These are phyloP conservation scores for Coniochaeta hoffmannii DNA, from an alignment of 2,329 filamentous ascomycete genomes.

Conservation along the genomic window DNA sequence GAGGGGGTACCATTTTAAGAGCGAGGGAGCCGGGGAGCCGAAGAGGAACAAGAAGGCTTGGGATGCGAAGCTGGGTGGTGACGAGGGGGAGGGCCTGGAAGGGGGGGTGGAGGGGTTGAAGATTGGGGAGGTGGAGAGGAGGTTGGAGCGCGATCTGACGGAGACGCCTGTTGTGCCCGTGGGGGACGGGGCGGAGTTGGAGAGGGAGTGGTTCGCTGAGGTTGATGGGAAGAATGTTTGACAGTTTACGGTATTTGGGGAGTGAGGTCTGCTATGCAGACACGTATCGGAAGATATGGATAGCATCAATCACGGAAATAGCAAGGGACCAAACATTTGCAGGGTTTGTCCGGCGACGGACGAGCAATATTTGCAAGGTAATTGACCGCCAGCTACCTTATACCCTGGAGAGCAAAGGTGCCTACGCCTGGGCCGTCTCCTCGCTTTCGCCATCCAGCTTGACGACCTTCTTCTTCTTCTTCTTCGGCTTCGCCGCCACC, in stretches of 20 bases:
- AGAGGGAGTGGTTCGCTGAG: constrained; percentile 49
- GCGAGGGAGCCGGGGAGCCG: constrained; percentile 54
- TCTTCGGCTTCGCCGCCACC: constrained; percentile 10
- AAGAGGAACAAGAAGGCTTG: constrained; percentile 64
- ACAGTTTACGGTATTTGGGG: not conserved
- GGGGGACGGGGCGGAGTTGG: constrained; percentile 37
- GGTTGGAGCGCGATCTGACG: constrained; percentile 36
- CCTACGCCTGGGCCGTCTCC: not conserved
- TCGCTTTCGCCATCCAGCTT: constrained; percentile 13
- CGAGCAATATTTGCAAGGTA: no score
- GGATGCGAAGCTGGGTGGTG: constrained; percentile 38
- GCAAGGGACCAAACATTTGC: no score
- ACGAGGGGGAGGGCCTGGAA: constrained; percentile 32
- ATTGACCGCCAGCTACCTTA: no score
- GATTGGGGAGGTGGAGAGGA: constrained; percentile 19
- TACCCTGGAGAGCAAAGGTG: not conserved
- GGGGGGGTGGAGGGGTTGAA: constrained; percentile 22
- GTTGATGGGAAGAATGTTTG: constrained; percentile 16
- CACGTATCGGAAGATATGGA: no score
- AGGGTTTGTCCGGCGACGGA: no score
- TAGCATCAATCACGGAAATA: no score
- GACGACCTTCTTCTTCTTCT: constrained; percentile 16
- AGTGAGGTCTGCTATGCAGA: not conserved
- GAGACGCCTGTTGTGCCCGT: constrained; percentile 44
- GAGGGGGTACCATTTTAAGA: constrained; percentile 76